These are phyloP conservation scores for Prunus mume DNA, from an alignment of 306 rosid species.

Conservation along the genomic window DNA sequence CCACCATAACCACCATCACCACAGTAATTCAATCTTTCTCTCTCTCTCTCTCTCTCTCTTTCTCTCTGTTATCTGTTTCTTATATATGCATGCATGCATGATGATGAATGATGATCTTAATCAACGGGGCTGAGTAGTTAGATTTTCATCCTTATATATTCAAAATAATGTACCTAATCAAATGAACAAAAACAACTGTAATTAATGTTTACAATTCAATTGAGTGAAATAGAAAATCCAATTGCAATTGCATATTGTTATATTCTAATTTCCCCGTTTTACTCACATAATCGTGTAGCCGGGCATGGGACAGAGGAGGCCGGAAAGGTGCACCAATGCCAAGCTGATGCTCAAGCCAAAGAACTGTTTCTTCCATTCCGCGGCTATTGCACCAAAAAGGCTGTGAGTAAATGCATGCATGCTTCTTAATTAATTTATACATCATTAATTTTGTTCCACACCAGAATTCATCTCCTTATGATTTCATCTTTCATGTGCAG, in stretches of 20 bases:
- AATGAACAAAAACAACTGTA: too few species aligned
- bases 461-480: background rate
- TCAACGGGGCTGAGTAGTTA: too few species aligned
- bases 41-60: background rate
- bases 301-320: constrained; percentile 52
- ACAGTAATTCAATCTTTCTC: constrained; percentile 27
- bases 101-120: background rate
- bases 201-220: too few species aligned
- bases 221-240: too few species aligned
- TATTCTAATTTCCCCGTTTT: background rate
- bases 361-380: constrained; percentile 80
- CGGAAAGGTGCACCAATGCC: constrained; percentile 47
- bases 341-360: constrained; percentile 49
- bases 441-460: background rate
- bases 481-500: constrained; percentile 34
- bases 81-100: background rate
- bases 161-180: too few species aligned
- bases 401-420: constrained; percentile 35
- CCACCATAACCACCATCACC: constrained; percentile 11
- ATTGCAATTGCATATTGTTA: background rate
- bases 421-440: background rate
- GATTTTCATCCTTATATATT: background rate
- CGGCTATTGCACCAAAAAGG: constrained; percentile 74
- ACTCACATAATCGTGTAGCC: constrained; percentile 33
- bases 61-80: background rate